phyloP scores from a whole-genome alignment of 2,329 filamentous ascomycete genomes.

The Scolecobasidium constrictum region DNA sequence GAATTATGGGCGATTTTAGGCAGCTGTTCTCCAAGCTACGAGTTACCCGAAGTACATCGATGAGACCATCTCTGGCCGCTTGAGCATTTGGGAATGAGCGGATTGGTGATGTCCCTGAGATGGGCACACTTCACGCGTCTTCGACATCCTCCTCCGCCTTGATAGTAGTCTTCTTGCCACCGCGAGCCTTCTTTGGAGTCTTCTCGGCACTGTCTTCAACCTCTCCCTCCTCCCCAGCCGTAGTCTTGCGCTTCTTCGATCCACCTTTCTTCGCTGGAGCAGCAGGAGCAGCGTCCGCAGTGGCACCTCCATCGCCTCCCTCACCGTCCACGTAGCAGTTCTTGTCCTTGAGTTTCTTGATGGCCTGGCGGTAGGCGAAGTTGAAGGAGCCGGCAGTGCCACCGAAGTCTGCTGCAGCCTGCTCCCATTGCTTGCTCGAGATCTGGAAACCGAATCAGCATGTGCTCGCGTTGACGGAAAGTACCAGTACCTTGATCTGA shows the following conservation, averaged over 20 bases:
- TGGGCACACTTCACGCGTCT: not conserved
- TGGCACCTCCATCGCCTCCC: not conserved
- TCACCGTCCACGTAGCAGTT: not conserved
- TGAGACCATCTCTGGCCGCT: not conserved
- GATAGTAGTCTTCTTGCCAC: not conserved
- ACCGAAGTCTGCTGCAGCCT: not conserved
- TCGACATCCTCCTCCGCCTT: not conserved
- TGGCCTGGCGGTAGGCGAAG: not conserved
- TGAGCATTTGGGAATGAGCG: too few species aligned
- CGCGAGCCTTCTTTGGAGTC: not conserved
- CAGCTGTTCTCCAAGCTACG: not conserved
- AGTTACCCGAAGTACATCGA: not conserved
- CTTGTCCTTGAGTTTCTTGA: constrained; percentile 1
- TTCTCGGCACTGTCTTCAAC: not conserved
- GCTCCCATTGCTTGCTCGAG: not conserved
- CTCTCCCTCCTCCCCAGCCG: too few species aligned
- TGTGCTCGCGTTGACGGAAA: not conserved
- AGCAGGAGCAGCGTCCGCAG: not conserved
- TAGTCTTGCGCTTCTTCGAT: not conserved
- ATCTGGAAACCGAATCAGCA: not conserved
- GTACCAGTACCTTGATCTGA: not conserved
- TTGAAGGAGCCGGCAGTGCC: not conserved
- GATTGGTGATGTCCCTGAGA: too few species aligned
- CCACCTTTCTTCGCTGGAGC: not conserved
- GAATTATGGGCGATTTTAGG: not conserved